These are phyloP conservation scores for Adenanthera pavonina DNA, from an alignment of 306 rosid species.

Conservation along the genomic window DNA sequence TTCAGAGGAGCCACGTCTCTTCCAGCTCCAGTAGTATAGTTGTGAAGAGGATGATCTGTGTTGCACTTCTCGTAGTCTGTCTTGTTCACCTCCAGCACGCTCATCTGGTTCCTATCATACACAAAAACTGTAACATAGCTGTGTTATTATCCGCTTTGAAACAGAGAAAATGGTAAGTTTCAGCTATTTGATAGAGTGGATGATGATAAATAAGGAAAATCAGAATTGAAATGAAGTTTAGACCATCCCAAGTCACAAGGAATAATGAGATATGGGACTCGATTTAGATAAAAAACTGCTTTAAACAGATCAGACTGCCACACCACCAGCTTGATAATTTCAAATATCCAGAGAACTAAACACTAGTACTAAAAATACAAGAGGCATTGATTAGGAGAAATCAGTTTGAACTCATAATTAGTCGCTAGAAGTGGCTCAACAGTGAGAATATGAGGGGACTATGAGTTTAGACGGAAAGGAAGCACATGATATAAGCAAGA, in stretches of 20 bases:
- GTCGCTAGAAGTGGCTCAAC: conserved; percentile 6
- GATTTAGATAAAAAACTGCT: not conserved
- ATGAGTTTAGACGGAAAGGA: conserved; percentile 28
- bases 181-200: not conserved
- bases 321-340: not conserved
- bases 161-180: not conserved
- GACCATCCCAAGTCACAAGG: not conserved
- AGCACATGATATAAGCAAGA: not conserved
- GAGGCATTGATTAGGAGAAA: conserved; percentile 7
- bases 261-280: not conserved
- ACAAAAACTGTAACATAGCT: conserved; percentile 65
- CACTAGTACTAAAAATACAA: not conserved
- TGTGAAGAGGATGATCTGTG: conserved; percentile 72
- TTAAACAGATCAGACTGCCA: conserved; percentile 19
- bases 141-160: conserved; percentile 4
- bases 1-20: conserved; percentile 91
- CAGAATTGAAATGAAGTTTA: not conserved
- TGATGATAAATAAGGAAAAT: conserved; percentile 2
- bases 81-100: conserved; percentile 88
- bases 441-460: conserved; percentile 18
- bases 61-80: conserved; percentile 74
- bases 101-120: conserved; percentile 88
- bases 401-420: not conserved
- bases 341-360: not conserved
- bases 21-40: conserved; percentile 92